Conservation (phyloP, 345 rosid genomes). For the Syzygium jambos region DNA sequence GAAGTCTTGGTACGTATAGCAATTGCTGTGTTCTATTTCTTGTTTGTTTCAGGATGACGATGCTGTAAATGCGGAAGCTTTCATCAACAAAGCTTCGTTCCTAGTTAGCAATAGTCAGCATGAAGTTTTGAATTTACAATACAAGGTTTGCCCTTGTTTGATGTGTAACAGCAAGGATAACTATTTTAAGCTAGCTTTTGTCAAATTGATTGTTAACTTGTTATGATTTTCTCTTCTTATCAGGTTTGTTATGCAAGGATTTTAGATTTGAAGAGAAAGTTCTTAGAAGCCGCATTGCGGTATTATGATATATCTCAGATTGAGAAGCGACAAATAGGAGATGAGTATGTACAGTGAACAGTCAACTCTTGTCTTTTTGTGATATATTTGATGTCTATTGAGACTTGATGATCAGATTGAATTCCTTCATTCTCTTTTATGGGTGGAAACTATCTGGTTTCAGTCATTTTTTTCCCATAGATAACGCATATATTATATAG, state of each 20-base stretch:
- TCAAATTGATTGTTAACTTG: neutral
- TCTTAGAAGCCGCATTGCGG: constrained; percentile 91
- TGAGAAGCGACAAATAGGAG: constrained; percentile 88
- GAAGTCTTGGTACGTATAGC: neutral
- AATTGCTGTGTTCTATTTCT: neutral
- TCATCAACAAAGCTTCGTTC: constrained; percentile 95
- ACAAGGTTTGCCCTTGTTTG: constrained; percentile 44
- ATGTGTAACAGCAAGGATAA: neutral
- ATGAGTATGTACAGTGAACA: constrained; percentile 50
- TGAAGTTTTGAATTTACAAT: constrained; percentile 83
- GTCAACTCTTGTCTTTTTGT: neutral
- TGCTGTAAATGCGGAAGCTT: constrained; percentile 96
- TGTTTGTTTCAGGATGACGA: constrained; percentile 76
- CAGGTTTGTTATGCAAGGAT: constrained; percentile 97
- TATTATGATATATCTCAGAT: constrained; percentile 93
- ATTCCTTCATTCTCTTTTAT: neutral
- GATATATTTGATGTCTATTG: neutral
- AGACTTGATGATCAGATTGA: neutral
- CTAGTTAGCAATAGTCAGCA: constrained; percentile 92
- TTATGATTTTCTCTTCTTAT: neutral
- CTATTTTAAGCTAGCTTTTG: neutral
- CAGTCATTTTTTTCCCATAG: neutral
- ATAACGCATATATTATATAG: neutral
- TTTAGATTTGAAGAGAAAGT: constrained; percentile 94
- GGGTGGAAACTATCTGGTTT: neutral